Evolutionary conservation across 176 grass and related monocot genomes (phyloP), one percentile per base, ranked within the genome.

Genomic region (Alopecurus myosuroides): DNA sequence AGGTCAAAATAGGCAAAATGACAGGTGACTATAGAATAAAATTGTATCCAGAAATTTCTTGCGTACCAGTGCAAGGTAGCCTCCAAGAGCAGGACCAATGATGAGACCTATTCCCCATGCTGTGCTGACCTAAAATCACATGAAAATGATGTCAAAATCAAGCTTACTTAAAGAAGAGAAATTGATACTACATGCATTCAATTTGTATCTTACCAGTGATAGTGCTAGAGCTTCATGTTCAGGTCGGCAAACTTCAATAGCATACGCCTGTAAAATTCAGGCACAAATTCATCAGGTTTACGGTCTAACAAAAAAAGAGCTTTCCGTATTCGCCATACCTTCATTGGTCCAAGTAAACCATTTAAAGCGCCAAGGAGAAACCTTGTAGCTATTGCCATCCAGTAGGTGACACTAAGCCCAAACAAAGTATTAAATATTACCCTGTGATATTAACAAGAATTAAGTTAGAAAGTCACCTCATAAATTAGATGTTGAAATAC

Each of bases 51-150:
- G 12, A 74, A 56, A 50, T 40, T 53, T 83, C 12, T 41, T 33
- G 3, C n/a, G 3, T 88, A 96, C 97, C 91, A 91, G 58, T 76
- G 93, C 89, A 79, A 99, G 82, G 80, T 86, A 99, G 18, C 97
- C 97, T 82, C 93, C 97, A 71, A 99, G 61, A 85, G 93, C 97
- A 68, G 97, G 97, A 79, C 97, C 97, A 85, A 99, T 72, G 71
- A 99, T 96, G n/a, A 99, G 84, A 79, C 89, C 89, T 81, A 92
- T 81, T 65, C 87, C 88, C 92, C 92, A 94, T 68, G 89, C 89
- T 70, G 89, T 92, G 85, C 73, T 92, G 60, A 92, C 89, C 94
- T 97, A 84, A 78, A 82, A 88, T 89, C 49, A 42, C 25, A 61
- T 64, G 36, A 80, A 84, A 77, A 11, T 60, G 44, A 63, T 45